phyloP scores from a whole-genome alignment of 306 rosid species.

The Cucurbita maxima region DNA sequence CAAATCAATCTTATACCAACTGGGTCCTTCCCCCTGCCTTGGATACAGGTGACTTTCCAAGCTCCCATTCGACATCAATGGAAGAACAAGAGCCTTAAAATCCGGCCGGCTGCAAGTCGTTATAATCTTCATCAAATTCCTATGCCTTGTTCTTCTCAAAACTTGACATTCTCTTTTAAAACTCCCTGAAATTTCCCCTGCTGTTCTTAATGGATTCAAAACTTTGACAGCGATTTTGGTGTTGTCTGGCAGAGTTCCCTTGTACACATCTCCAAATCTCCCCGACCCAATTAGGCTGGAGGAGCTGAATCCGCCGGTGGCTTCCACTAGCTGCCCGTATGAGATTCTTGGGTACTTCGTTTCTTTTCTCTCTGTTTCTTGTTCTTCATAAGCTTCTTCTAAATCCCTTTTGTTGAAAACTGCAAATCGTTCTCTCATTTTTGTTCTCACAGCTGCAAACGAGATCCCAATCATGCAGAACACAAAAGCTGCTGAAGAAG shows the following conservation, averaged over 20 bases:
- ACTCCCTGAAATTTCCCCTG: conserved; percentile 43
- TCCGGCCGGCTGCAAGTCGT: conserved; percentile 60
- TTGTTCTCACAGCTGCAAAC: conserved; percentile 19
- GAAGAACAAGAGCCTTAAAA: conserved; percentile 86
- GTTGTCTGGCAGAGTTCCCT: conserved; percentile 61
- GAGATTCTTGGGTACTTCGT: conserved; percentile 62
- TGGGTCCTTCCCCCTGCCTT: conserved; percentile 8
- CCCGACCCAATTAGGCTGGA: conserved; percentile 73
- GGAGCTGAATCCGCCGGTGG: conserved; percentile 63
- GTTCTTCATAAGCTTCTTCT: conserved; percentile 18
- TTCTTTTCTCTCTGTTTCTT: conserved; percentile 21
- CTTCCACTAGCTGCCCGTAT: conserved; percentile 50
- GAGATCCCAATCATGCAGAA: conserved; percentile 31
- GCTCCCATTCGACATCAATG: conserved; percentile 79
- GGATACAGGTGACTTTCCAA: conserved; percentile 68
- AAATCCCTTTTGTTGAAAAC: conserved; percentile 15
- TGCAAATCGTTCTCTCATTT: conserved; percentile 11
- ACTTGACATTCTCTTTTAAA: conserved; percentile 74
- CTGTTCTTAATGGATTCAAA: conserved; percentile 22
- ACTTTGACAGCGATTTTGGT: conserved; percentile 80
- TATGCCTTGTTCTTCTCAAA: conserved; percentile 54
- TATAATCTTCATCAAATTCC: conserved; percentile 73
- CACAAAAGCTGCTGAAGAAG: conserved; percentile 37
- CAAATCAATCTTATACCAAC: conserved; percentile 20
- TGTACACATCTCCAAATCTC: conserved; percentile 62